Evolutionary conservation across 1,284 basidiomycete genomes (phyloP), one percentile per base, ranked within the genome.

Genomic region (Papiliotrema nemorosa): DNA sequence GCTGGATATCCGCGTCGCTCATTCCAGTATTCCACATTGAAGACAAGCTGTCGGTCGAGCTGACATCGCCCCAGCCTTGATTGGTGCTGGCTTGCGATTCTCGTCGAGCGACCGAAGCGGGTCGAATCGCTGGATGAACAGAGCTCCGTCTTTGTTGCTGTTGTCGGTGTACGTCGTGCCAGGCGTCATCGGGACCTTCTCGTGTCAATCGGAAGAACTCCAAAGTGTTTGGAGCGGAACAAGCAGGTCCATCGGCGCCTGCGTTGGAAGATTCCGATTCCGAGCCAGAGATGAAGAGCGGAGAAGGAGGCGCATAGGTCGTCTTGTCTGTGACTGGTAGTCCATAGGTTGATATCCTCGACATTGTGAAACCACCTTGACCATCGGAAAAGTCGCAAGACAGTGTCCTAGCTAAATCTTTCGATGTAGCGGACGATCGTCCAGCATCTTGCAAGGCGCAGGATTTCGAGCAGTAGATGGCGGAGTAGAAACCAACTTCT

Each of bases 381-480:
- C 50, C 44, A 18, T 49, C 44, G 26, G 41, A 50, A 16, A 56
- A 58, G 29, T 60, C 58, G 38, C 54, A 55, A 16, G 61, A 63
- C 13, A 69, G 51, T 0, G 62, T 61, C 25, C 68, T 57, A 5
- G 62, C 57, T 21, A 70, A 55, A 24, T 62, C 59, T 40, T 66
- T 57, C 53, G 62, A 65, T 5, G 59, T 58, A 18, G 53, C 58
- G 10, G 55, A 55, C 3, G 57, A 59, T 40, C 58, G 52, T 21
- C 62, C 62, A 4, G 58, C 63, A 35, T 72, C 70, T 29, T 53
- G 45, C 25, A 60, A 52, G 10, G 57, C 59, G 50, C 70, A 73
- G 2, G 53, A 54, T 20, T 47, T 55, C 16, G 64, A 66, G 53
- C 70, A 73, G 58, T 73, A 73, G 44, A 73, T 69, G 26, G 53